Base-by-base conservation (phyloP, 345 rosid genomes). In the Brassica cretica region DNA sequence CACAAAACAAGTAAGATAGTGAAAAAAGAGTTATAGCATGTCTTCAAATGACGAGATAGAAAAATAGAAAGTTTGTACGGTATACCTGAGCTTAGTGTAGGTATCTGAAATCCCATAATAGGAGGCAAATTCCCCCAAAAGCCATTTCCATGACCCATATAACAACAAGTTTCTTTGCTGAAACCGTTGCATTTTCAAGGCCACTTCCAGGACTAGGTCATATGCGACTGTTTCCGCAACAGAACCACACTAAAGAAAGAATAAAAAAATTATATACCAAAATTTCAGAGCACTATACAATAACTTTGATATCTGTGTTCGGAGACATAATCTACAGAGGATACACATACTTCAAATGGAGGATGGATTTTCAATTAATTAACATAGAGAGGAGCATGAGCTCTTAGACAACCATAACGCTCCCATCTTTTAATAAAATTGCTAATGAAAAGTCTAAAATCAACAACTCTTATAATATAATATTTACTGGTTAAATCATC, bases 221-320 rank as follows among this genome's bases (percentile, higher is more conserved):
- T 93, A 95, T 33, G 98, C 97, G 53, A 95, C 99, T 67, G 99
- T 95, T 81, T 95, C 99, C 1, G 98, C 99, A 60, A 95, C 98
- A 74, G 98, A 89, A 58, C 98, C 98, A 80, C 88, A 95, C 99
- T 95, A 72, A 18, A 46, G 33, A 51, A 81, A 81, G 67, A 49
- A 68, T 3, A 58, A 60, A 12, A 10, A 60, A 64, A 64, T 68
- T 11, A 80, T 68, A 78, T 24, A 64, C 64, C 66, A 62, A 71
- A 60, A 25, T 49, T 72, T 27, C 14, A 14, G 29, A 71, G 9
- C 44, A 66, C 51, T 25, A 39, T 18, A 56, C 14, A 59, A 14
- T 78, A 35, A 71, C 8, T n/a, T 65, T 33, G 30, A 64, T 51
- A 15, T 78, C 37, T 24, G 62, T 66, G 18, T 29, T 39, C 68